Evolutionary conservation across 2,329 filamentous ascomycete genomes (phyloP).

Genomic region (Botrytis galanthina): DNA sequence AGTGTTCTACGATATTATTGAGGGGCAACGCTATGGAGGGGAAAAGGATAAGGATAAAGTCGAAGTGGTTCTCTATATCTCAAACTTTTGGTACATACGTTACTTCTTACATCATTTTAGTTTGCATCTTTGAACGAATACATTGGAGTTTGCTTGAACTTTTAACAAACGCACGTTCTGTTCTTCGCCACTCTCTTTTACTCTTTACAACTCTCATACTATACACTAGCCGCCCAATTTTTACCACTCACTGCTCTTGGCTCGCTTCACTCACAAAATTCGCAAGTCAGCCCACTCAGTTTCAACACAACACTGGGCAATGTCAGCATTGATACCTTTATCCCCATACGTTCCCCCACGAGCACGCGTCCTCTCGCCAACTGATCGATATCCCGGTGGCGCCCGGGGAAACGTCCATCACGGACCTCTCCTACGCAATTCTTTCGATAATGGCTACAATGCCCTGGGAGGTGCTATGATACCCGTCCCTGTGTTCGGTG

Average conservation of each 20-base stretch:
- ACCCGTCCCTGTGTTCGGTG: neutral
- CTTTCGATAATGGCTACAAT: conserved; percentile 16
- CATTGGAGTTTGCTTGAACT: neutral
- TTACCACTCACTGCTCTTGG: neutral
- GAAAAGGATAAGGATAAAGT: conserved; percentile 12
- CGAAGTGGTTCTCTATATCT: conserved; percentile 10
- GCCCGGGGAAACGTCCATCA: neutral
- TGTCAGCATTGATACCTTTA: conserved; percentile 20
- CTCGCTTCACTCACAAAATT: neutral
- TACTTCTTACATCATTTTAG: conserved; percentile 9
- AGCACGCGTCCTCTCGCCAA: conserved; percentile 15
- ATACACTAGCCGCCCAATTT: neutral
- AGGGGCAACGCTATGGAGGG: conserved; percentile 6
- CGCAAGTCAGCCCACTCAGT: neutral
- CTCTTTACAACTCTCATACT: neutral
- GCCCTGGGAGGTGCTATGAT: neutral
- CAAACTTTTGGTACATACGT: conserved; percentile 6
- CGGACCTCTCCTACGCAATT: conserved; percentile 12
- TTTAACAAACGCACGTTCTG: neutral
- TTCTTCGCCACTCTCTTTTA: neutral
- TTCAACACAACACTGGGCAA: conserved; percentile 9
- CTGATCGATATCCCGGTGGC: conserved; percentile 14
- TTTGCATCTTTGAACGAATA: neutral
- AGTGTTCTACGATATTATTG: conserved; percentile 7
- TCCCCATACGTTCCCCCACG: conserved; percentile 15